These are phyloP conservation scores for Oxyria digyna DNA, from an alignment of 148 eudicot species.

Conservation along the genomic window DNA sequence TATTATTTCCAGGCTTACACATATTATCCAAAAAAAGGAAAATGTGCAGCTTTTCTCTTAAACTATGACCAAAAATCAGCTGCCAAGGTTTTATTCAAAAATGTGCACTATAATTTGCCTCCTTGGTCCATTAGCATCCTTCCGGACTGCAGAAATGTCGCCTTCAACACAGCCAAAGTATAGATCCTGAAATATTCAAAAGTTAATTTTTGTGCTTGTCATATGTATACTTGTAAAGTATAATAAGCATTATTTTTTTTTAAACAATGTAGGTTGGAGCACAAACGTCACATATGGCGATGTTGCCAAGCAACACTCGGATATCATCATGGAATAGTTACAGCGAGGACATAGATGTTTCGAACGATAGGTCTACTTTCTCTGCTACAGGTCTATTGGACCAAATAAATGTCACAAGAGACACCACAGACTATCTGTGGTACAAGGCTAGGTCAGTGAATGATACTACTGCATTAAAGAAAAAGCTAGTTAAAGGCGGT, in stretches of 20 bases:
- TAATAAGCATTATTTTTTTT: not conserved
- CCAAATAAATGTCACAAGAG: conserved; percentile 89
- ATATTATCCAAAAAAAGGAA: conserved; percentile 50
- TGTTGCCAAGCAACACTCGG: conserved; percentile 43
- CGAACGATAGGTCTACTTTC: conserved; percentile 37
- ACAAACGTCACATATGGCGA: conserved; percentile 66
- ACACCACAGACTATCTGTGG: conserved; percentile 86
- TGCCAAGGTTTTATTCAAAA: conserved; percentile 60
- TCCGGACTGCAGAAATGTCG: conserved; percentile 80
- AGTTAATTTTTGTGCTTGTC: not conserved
- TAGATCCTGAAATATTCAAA: conserved; percentile 6
- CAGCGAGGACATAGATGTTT: conserved; percentile 51
- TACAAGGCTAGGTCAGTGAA: conserved; percentile 65
- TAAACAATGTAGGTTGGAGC: conserved; percentile 58
- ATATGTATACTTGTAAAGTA: not conserved
- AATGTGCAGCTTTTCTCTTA: conserved; percentile 79
- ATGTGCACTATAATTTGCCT: conserved; percentile 73
- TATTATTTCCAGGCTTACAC: conserved; percentile 53
- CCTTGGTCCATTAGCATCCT: conserved; percentile 99
- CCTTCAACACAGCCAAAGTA: conserved; percentile 93
- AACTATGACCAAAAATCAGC: conserved; percentile 52
- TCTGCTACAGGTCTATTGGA: conserved; percentile 62
- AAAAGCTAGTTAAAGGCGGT: not conserved
- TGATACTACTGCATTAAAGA: not conserved
- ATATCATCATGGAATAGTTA: conserved; percentile 70